Evolutionary conservation across 768 basidiomycete genomes (phyloP).

Genomic region (Amanita fuliginea): DNA sequence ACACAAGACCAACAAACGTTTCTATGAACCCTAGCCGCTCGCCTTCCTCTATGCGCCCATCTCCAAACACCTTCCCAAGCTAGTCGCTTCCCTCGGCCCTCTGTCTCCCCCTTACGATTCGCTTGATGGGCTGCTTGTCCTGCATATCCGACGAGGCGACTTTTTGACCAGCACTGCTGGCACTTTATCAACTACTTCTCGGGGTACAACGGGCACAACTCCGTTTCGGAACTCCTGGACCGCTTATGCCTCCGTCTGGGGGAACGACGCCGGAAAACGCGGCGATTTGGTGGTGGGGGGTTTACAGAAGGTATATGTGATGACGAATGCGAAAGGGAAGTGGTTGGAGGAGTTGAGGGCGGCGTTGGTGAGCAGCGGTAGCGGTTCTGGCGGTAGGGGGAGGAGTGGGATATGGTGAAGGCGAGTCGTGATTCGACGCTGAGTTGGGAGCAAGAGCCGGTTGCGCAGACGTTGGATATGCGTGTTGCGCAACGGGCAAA

Average conservation of each 20-base stretch:
- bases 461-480: slow-evolving; percentile 59
- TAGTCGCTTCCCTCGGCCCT: neutral
- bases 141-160: slow-evolving; percentile 13
- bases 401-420: slow-evolving; percentile 38
- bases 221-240: slow-evolving; percentile 10
- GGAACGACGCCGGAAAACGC: slow-evolving; percentile 12
- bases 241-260: neutral
- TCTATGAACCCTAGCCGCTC: slow-evolving; percentile 4
- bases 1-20: slow-evolving; percentile 3
- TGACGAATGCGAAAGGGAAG: slow-evolving; percentile 47
- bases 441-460: slow-evolving; percentile 42
- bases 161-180: slow-evolving; percentile 10
- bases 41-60: neutral
- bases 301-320: slow-evolving; percentile 42
- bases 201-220: slow-evolving; percentile 11
- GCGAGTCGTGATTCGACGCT: slow-evolving; percentile 45
- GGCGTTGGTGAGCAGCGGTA: slow-evolving; percentile 18
- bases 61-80: neutral
- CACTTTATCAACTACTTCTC: slow-evolving; percentile 7
- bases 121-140: slow-evolving; percentile 6
- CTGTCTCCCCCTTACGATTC: neutral
- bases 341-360: slow-evolving; percentile 38
- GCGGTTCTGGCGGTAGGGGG: no score
- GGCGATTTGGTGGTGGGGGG: slow-evolving; percentile 15
- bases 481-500: slow-evolving; percentile 52